Conservation (phyloP, 169 alveolate genomes). For the Blepharisma undulans region DNA sequence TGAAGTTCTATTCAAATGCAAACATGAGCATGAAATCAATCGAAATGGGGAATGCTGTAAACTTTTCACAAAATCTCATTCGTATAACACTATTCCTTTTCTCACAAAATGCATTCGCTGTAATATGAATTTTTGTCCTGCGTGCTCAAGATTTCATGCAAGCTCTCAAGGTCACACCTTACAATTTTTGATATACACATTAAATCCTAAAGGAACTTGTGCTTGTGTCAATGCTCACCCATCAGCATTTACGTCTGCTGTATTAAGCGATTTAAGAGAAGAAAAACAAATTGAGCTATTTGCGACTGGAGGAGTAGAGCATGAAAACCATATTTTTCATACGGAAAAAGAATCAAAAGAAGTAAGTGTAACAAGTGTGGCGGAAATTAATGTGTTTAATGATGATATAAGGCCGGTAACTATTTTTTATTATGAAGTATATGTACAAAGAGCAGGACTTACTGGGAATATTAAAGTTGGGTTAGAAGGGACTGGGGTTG, state of each 20-base stretch:
- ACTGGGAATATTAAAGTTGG: background rate
- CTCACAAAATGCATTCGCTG: too few species aligned
- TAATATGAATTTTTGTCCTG: too few species aligned
- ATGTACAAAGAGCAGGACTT: background rate
- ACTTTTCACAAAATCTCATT: background rate
- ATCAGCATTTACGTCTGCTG: too few species aligned
- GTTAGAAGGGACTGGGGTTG: constrained; percentile 5
- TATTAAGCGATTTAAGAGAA: too few species aligned
- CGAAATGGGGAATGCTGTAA: background rate
- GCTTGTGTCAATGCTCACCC: too few species aligned
- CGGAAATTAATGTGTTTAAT: background rate
- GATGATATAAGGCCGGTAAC: background rate
- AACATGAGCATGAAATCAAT: background rate
- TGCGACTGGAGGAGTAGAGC: background rate
- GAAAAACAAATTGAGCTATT: background rate
- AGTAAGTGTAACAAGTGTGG: background rate
- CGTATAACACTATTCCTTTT: too few species aligned
- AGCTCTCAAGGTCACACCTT: too few species aligned
- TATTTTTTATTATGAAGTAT: constrained; percentile 6
- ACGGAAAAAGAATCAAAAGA: background rate
- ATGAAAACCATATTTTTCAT: background rate
- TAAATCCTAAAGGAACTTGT: too few species aligned
- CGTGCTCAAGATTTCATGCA: too few species aligned
- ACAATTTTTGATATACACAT: too few species aligned
- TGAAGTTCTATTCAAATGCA: background rate